Base-by-base conservation (phyloP, 306 rosid genomes). In the Pterocarpus santalinus region DNA sequence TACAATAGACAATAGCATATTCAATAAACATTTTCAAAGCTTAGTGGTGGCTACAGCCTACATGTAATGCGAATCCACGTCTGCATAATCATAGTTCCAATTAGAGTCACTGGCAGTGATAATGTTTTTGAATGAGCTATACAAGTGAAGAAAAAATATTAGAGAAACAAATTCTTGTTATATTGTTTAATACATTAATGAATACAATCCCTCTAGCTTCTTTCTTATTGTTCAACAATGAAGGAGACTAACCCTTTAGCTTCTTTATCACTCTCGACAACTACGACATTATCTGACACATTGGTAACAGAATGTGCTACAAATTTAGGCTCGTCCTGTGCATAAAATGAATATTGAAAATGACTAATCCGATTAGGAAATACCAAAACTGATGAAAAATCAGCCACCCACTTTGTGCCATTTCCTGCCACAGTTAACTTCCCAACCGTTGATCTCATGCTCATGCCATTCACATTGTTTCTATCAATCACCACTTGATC, bases 401-500 rank as follows among this genome's bases (percentile, higher is more conserved):
- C 90, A 82, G 91, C 92, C 65, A 60, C 85, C 97, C 94, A 92
- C 33, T 76, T 85, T 0, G 88, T 88, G 22, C 92, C 91, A 34
- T 87, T 88, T 47, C 90, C 83, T 1, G 51, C 81, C 68, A 84
- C 85, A 10, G 56, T 78, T 43, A 80, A 47, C 77, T 81, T 90
- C 57, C 89, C 97, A 17, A 84, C 89, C 2, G 94, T 92, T 28
- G 97, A 90, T 84, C 83, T 90, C 83, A 87, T 70, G 7, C 89
- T 5, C 94, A 90, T 82, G 2, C 92, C 92, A 33, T 82, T 79
- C 75, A 76, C 94, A 82, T 88, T 88, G 88, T 92, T 92, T 62
- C 86, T 7, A 65, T 88, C 94, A 49, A 92, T 82, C 88, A 88
- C 86, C 61, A 84, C 92, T 77, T 92, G 92, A 76, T 90, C 94